Conservation (phyloP, 768 basidiomycete genomes). For the Leccinum obscurum region DNA sequence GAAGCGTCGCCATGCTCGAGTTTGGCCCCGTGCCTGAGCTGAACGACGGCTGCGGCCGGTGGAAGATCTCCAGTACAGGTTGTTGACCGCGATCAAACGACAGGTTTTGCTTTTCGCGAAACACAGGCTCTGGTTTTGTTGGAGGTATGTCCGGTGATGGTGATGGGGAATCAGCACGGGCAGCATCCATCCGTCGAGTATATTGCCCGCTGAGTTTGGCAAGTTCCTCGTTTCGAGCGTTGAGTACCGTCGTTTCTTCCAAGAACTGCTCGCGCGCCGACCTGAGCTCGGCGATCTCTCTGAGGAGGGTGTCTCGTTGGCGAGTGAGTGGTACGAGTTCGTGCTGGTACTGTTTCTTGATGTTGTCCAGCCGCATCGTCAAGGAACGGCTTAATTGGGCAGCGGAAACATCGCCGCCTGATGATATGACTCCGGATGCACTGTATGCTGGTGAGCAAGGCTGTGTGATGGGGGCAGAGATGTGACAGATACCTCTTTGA, state of each 20-base stretch:
- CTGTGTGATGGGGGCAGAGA: conserved; percentile 17
- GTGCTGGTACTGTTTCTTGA: conserved; percentile 84
- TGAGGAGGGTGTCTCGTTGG: conserved; percentile 72
- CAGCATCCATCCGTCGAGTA: conserved; percentile 67
- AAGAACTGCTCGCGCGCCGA: conserved; percentile 83
- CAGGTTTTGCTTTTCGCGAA: conserved; percentile 27
- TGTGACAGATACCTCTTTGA: conserved; percentile 58
- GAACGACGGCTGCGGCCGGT: conserved; percentile 13
- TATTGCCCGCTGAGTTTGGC: conserved; percentile 86
- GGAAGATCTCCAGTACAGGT: conserved; percentile 7
- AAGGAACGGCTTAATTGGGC: conserved; percentile 64
- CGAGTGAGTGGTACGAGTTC: conserved; percentile 84
- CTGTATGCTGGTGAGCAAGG: conserved; percentile 23
- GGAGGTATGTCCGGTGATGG: conserved; percentile 8
- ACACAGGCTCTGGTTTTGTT: conserved; percentile 9
- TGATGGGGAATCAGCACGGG: conserved; percentile 18
- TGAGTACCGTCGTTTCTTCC: conserved; percentile 90
- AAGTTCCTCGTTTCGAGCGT: conserved; percentile 90
- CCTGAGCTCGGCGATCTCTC: conserved; percentile 86
- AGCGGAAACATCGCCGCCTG: conserved; percentile 39
- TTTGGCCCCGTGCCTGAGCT: conserved; percentile 16
- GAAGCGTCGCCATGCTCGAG: conserved; percentile 22
- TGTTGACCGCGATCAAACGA: conserved; percentile 31
- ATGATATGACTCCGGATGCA: conserved; percentile 26
- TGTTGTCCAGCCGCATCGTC: conserved; percentile 79